phyloP scores from a whole-genome alignment of 2,329 filamentous ascomycete species.

The Beauveria caledonica region DNA sequence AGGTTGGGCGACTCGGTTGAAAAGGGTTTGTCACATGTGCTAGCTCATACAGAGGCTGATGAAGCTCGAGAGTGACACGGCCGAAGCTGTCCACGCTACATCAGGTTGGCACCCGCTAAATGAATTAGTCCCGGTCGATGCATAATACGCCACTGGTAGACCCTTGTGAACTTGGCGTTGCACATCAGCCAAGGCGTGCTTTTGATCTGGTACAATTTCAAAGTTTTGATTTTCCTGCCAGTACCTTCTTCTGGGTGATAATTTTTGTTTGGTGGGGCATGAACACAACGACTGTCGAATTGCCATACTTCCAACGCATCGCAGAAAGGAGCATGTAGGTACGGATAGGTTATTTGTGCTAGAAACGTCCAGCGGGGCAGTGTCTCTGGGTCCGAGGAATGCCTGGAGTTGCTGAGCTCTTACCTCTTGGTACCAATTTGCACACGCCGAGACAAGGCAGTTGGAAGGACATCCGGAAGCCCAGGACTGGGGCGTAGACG shows the following conservation, averaged over 20 bases:
- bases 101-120: slow-evolving; percentile 9
- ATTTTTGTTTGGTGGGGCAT: too few species aligned
- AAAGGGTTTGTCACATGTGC: not conserved
- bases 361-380: not conserved
- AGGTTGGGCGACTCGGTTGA: not conserved
- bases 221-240: not conserved
- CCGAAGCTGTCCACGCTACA: slow-evolving; percentile 5
- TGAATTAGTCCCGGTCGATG: slow-evolving; percentile 12
- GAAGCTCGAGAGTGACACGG: not conserved
- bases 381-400: not conserved
- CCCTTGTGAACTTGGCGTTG: not conserved
- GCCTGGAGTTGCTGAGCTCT: not conserved
- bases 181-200: not conserved
- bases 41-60: not conserved
- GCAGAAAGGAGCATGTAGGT: too few species aligned
- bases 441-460: not conserved
- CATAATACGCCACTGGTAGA: slow-evolving; percentile 6
- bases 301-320: too few species aligned
- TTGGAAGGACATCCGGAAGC: not conserved
- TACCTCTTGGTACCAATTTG: slow-evolving; percentile 9
- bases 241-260: not conserved
- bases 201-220: not conserved
- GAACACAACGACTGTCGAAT: too few species aligned
- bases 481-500: not conserved
- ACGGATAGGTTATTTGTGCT: not conserved